These are phyloP conservation scores for Jaapia argillacea DNA, from an alignment of 768 basidiomycete genomes.

Conservation along the genomic window DNA sequence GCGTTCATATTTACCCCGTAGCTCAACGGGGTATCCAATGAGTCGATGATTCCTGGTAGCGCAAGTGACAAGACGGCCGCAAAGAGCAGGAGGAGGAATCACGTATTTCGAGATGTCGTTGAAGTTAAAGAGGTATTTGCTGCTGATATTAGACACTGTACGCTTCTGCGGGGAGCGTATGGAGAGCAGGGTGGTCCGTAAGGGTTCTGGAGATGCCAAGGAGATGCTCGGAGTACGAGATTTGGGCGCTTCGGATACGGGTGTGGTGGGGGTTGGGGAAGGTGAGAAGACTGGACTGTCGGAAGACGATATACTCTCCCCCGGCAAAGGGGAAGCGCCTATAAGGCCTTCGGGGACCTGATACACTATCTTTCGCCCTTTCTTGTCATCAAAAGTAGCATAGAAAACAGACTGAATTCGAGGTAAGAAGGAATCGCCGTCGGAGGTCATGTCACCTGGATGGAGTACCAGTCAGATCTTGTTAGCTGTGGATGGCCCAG, in stretches of 20 bases:
- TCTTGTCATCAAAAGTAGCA: slow-evolving; percentile 77
- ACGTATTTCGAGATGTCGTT: slow-evolving; percentile 89
- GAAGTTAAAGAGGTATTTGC: slow-evolving; percentile 69
- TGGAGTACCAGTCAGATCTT: too few species aligned
- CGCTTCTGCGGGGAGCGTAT: slow-evolving; percentile 34
- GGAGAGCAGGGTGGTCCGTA: slow-evolving; percentile 5
- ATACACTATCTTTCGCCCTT: slow-evolving; percentile 84
- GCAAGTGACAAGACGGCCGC: slow-evolving; percentile 83
- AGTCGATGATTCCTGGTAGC: slow-evolving; percentile 76
- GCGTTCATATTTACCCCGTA: slow-evolving; percentile 64
- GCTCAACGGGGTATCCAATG: slow-evolving; percentile 83
- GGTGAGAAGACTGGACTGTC: slow-evolving; percentile 19
- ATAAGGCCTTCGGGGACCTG: slow-evolving; percentile 94
- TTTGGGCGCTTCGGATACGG: slow-evolving; percentile 22
- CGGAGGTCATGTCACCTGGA: slow-evolving; percentile 34
- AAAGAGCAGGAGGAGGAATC: slow-evolving; percentile 79
- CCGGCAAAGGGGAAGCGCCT: slow-evolving; percentile 19
- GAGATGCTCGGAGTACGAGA: slow-evolving; percentile 46
- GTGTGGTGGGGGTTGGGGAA: slow-evolving; percentile 22
- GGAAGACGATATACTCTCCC: slow-evolving; percentile 5
- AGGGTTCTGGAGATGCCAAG: slow-evolving; percentile 32
- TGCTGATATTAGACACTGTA: slow-evolving; percentile 31
- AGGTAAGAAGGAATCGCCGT: slow-evolving; percentile 66
- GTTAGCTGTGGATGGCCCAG: too few species aligned
- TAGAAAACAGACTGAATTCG: slow-evolving; percentile 86